phyloP scores from a whole-genome alignment of 257 asterid genomes.

The Przewalskia tangutica region DNA sequence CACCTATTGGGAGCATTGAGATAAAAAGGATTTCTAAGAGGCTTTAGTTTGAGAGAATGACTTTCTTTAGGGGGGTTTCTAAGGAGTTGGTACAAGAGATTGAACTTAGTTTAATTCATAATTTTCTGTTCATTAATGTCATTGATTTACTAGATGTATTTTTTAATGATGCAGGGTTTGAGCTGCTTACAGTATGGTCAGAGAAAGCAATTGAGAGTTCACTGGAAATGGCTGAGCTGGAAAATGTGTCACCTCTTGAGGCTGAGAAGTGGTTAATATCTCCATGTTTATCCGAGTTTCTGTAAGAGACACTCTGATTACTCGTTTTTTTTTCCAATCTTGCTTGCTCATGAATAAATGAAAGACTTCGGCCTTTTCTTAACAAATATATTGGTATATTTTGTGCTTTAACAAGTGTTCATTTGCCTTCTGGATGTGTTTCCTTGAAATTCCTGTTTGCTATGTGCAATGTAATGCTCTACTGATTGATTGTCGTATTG shows the following conservation, averaged over 20 bases:
- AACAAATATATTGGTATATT: neutral
- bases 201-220: constrained; percentile 68
- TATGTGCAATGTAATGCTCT: neutral
- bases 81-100: neutral
- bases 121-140: neutral
- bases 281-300: constrained; percentile 53
- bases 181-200: constrained; percentile 58
- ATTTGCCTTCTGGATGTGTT: neutral
- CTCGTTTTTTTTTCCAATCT: neutral
- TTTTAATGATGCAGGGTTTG: constrained; percentile 45
- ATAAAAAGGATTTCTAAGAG: neutral
- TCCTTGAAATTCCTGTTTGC: neutral
- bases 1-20: neutral
- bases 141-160: neutral
- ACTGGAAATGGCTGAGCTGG: constrained; percentile 84
- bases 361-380: neutral
- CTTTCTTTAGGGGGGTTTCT: neutral
- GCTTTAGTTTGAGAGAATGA: neutral
- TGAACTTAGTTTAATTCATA: neutral
- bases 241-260: constrained; percentile 69
- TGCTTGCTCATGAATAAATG: neutral
- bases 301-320: constrained; percentile 39
- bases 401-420: neutral
- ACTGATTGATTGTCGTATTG: neutral
- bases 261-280: constrained; percentile 79